Percentiles rank a stretch among this genome's conserved stretches.
These are phyloP conservation scores for Daucus carota DNA, from an alignment of 129 eudicot genomes.

Conservation along the genomic window DH1_v3.0 NC_030382.2:29579501-29580000, in stretches of 20 bases:
- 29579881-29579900: no score
- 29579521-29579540: slow-evolving; percentile 81
- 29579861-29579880: no score
- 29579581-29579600: slow-evolving; percentile 9
- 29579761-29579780: no score
- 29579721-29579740: neutral
- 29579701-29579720: neutral
- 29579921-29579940: no score
- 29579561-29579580: slow-evolving; percentile 17
- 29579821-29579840: no score
- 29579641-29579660: neutral
- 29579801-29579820: no score
- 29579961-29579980: no score
- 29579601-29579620: neutral
- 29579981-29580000: no score
- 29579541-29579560: slow-evolving; percentile 45
- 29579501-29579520: slow-evolving; percentile 89
- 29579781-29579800: no score
- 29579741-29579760: neutral
- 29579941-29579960: no score
- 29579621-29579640: neutral
- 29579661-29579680: neutral
- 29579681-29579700: neutral
- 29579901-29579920: no score
- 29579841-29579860: no score